Percentiles rank a stretch among this genome's conserved stretches.
These are phyloP conservation scores for Penicillium brasilianum DNA, from an alignment of 2,329 filamentous ascomycete genomes.

Conservation along the genomic window DNA sequence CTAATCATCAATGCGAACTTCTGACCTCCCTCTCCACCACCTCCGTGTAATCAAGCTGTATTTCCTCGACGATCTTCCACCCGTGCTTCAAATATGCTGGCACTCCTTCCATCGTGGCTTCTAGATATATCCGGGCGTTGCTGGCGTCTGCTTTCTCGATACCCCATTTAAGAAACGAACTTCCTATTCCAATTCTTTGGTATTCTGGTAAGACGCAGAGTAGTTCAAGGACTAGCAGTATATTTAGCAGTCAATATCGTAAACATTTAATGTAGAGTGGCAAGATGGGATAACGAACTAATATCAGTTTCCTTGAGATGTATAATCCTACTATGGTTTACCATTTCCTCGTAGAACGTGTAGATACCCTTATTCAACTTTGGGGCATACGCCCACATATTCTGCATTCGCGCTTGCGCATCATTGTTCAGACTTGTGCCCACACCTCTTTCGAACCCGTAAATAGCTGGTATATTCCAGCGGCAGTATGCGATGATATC, in stretches of 20 bases:
- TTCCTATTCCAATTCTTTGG: constrained; percentile 16
- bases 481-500: constrained; percentile 11
- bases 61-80: constrained; percentile 13
- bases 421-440: too few species aligned
- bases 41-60: constrained; percentile 13
- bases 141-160: background rate
- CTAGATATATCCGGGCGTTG: constrained; percentile 13
- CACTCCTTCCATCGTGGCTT: constrained; percentile 17
- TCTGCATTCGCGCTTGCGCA: constrained; percentile 4
- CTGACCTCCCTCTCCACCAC: constrained; percentile 15
- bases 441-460: constrained; percentile 8
- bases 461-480: constrained; percentile 13
- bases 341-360: constrained; percentile 14
- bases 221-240: constrained; percentile 14
- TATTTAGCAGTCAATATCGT: constrained; percentile 7
- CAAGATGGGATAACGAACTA: background rate
- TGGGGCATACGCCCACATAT: constrained; percentile 15
- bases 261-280: background rate
- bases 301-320: background rate
- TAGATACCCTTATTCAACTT: constrained; percentile 11
- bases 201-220: constrained; percentile 15
- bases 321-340: constrained; percentile 9
- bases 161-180: constrained; percentile 14
- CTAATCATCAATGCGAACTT: constrained; percentile 17
- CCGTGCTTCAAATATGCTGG: constrained; percentile 14